Evolutionary conservation across 129 eudicot genomes (phyloP).

Genomic region (Oenanthe sinensis): DNA sequence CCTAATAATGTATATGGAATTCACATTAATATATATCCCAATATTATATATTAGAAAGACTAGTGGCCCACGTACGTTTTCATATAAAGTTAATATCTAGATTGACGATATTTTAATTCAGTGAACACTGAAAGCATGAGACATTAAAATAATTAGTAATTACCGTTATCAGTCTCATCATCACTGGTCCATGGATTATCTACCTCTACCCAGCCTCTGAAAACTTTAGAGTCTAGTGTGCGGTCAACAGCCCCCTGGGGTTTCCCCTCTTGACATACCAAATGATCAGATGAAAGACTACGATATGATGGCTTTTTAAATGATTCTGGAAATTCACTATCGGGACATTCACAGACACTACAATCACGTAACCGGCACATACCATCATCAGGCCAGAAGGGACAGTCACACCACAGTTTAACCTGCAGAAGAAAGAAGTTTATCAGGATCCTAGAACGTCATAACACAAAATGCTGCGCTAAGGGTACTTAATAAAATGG

Average conservation of each 20-base stretch:
- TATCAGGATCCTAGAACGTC: constrained; percentile 11
- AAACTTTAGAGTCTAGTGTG: constrained; percentile 64
- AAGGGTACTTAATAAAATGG: neutral
- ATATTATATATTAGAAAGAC: neutral
- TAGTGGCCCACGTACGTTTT: neutral
- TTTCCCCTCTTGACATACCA: constrained; percentile 86
- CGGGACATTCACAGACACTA: constrained; percentile 94
- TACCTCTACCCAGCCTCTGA: constrained; percentile 81
- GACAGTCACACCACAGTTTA: constrained; percentile 96
- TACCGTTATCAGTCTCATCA: constrained; percentile 93
- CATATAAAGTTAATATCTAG: neutral
- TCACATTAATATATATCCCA: neutral
- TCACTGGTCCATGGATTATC: constrained; percentile 97
- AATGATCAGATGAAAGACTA: constrained; percentile 53
- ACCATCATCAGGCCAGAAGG: constrained; percentile 97
- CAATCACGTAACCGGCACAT: constrained; percentile 90
- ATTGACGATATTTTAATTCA: neutral
- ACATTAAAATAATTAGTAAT: constrained; percentile 6
- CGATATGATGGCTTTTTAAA: constrained; percentile 38
- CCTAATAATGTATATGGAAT: neutral
- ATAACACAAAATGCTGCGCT: constrained; percentile 6
- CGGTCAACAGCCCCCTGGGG: constrained; percentile 91
- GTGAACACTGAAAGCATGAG: neutral
- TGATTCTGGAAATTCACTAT: constrained; percentile 72
- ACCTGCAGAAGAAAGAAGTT: constrained; percentile 40